Base-by-base conservation (phyloP, 2,329 filamentous ascomycete species). In the Plenodomus biglobosus region DNA sequence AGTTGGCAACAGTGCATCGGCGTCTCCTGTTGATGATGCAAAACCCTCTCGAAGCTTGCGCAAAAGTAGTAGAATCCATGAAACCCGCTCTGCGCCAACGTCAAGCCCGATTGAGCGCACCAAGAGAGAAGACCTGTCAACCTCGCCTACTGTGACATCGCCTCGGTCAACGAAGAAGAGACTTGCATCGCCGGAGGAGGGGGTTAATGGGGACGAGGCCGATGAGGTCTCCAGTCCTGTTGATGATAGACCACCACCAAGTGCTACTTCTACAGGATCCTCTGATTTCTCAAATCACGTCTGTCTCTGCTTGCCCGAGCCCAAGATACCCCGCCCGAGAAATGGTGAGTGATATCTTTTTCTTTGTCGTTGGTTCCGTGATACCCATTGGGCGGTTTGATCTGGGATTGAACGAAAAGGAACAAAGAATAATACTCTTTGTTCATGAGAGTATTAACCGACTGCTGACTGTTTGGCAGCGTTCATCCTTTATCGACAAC, bases 401-500 rank as follows among this genome's bases (percentile, higher is more conserved):
- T 41, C 36, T 38, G 46, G 39, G 20, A 38, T 21, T n/a, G 44
- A 52, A 69, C 59, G 69, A 67, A 69, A 20, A 36, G 18, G 44
- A 52, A 69, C 61, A 70, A 67, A 69, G 64, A 60, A 56, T 35
- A 2, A 2, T 36, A 30, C 38, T 53, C 63, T 67, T 67, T 71
- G 61, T 69, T 61, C 52, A 55, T 53, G 44, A 48, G 24, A 48
- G 49, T 55, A 46, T 55, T 55, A 38, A 46, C 48, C 53, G 58
- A 48, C 48, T 48, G 50, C 61, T 69, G 50, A 67, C 49, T 56
- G 58, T 70, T 66, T 32, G 69, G 70, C 71, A 99, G 94, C 92
- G 42, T 99, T 99, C 76, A 99, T 99, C 59, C 80, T 99, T 62
- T 99, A 96, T 76, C 90, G 94, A 34, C 92, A 97, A 70, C 88